Evolutionary conservation across 129 eudicot species (phyloP).

Genomic region (Mikania micrantha): DNA sequence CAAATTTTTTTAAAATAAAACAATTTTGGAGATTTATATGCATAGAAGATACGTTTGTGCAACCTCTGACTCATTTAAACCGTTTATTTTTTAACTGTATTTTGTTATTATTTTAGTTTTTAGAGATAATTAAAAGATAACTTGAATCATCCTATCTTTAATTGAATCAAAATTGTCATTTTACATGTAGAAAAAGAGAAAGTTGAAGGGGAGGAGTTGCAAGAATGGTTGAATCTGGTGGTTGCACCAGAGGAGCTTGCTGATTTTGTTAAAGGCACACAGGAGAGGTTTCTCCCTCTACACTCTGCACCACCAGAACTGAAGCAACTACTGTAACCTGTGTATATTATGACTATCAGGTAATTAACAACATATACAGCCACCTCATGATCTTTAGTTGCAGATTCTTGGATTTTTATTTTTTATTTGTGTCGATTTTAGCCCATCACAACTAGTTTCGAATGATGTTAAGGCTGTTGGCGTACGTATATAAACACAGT

Average conservation of each 20-base stretch:
- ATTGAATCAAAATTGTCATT: background rate
- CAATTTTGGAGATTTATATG: background rate
- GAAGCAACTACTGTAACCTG: conserved; percentile 23
- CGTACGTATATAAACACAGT: background rate
- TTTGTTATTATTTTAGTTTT: background rate
- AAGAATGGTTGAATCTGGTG: conserved; percentile 82
- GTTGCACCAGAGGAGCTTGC: conserved; percentile 86
- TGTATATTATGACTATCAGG: conserved; percentile 21
- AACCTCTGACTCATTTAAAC: background rate
- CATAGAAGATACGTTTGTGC: background rate
- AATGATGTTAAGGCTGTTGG: conserved; percentile 1
- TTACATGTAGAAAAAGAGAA: conserved; percentile 57
- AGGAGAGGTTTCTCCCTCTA: conserved; percentile 51
- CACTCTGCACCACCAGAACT: conserved; percentile 45
- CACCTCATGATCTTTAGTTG: conserved; percentile 2
- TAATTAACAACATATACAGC: conserved; percentile 9
- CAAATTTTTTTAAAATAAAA: background rate
- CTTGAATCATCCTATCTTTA: conserved; percentile 43
- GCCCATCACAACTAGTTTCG: conserved; percentile 13
- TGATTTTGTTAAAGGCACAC: conserved; percentile 51
- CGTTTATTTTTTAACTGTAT: background rate
- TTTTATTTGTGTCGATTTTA: background rate
- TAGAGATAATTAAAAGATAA: conserved; percentile 48
- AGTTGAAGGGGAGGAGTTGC: conserved; percentile 85
- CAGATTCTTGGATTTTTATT: conserved; percentile 12